Conservation (phyloP, 2,329 filamentous ascomycete genomes). For the Trichothecium sympodiale region DNA sequence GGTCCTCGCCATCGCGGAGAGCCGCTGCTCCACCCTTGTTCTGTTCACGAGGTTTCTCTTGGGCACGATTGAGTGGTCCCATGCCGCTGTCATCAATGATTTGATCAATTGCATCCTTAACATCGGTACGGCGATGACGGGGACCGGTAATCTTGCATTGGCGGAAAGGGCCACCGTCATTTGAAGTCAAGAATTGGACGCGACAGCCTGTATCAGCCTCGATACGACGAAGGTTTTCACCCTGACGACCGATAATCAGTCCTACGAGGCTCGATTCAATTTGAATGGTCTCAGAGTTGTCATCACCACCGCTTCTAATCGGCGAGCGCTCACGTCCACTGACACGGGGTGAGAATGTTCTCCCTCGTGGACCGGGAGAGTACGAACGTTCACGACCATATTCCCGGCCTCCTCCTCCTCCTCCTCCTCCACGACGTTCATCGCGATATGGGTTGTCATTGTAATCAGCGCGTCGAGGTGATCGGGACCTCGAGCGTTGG, state of each 20-base stretch:
- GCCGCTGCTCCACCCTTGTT: slow-evolving; percentile 28
- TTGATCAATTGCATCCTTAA: slow-evolving; percentile 71
- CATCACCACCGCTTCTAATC: slow-evolving; percentile 40
- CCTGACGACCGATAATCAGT: slow-evolving; percentile 80
- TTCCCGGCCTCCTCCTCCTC: slow-evolving; percentile 22
- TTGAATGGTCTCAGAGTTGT: slow-evolving; percentile 70
- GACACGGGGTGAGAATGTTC: slow-evolving; percentile 45
- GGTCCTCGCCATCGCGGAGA: slow-evolving; percentile 70
- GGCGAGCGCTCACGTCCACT: slow-evolving; percentile 50
- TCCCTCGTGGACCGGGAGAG: slow-evolving; percentile 49
- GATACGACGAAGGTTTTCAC: slow-evolving; percentile 78
- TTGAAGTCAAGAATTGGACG: slow-evolving; percentile 77
- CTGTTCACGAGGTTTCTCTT: slow-evolving; percentile 28
- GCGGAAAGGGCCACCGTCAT: slow-evolving; percentile 61
- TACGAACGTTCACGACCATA: slow-evolving; percentile 60
- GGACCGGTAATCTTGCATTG: slow-evolving; percentile 79
- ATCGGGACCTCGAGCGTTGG: slow-evolving; percentile 60
- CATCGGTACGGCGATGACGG: slow-evolving; percentile 59
- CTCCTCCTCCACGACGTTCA: slow-evolving; percentile 66
- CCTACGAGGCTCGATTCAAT: slow-evolving; percentile 83
- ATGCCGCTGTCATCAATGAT: slow-evolving; percentile 70
- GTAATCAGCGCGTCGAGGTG: slow-evolving; percentile 60
- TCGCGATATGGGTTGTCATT: slow-evolving; percentile 79
- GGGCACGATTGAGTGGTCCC: slow-evolving; percentile 34
- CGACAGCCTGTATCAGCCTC: slow-evolving; percentile 73